Percentiles rank a stretch among this genome's conserved stretches.
These are phyloP conservation scores for Termitomyces sp. DNA, from an alignment of 768 basidiomycete genomes.

Conservation along the genomic window DNA sequence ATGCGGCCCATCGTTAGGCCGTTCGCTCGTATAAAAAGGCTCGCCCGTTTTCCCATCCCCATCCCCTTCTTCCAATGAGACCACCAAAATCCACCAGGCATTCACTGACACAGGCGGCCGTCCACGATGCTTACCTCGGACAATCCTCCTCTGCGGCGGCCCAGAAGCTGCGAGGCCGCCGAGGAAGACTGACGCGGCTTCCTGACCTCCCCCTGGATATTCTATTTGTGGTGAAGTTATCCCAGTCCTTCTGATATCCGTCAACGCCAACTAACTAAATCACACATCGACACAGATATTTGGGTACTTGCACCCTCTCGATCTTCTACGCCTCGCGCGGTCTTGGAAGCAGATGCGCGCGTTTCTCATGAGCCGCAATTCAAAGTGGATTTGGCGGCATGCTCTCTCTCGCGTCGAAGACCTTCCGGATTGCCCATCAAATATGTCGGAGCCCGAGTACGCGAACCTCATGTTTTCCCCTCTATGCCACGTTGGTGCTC, in stretches of 20 bases:
- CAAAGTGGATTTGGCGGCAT: slow-evolving; percentile 40
- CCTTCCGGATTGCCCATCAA: slow-evolving; percentile 43
- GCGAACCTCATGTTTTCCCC: slow-evolving; percentile 42
- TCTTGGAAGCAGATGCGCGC: slow-evolving; percentile 40
- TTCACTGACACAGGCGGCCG: slow-evolving; percentile 5
- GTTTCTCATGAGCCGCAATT: slow-evolving; percentile 40
- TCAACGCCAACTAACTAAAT: neutral
- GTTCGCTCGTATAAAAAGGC: neutral
- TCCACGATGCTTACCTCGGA: slow-evolving; percentile 1
- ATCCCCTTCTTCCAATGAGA: slow-evolving; percentile 6
- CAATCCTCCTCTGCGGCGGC: neutral
- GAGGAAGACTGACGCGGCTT: slow-evolving; percentile 13
- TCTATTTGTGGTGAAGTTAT: slow-evolving; percentile 15
- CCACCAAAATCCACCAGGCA: slow-evolving; percentile 2
- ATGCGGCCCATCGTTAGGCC: slow-evolving; percentile 9
- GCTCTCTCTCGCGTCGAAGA: slow-evolving; percentile 35
- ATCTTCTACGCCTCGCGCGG: slow-evolving; percentile 43
- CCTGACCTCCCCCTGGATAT: slow-evolving; percentile 19
- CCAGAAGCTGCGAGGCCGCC: slow-evolving; percentile 10
- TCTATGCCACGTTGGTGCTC: slow-evolving; percentile 39
- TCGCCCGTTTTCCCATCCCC: neutral
- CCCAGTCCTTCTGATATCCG: neutral
- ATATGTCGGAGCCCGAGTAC: slow-evolving; percentile 44
- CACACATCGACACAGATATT: slow-evolving; percentile 30
- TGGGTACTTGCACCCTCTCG: slow-evolving; percentile 41